phyloP scores from a whole-genome alignment of 1,284 basidiomycete species.

The Phaffia rhodozyma region DNA sequence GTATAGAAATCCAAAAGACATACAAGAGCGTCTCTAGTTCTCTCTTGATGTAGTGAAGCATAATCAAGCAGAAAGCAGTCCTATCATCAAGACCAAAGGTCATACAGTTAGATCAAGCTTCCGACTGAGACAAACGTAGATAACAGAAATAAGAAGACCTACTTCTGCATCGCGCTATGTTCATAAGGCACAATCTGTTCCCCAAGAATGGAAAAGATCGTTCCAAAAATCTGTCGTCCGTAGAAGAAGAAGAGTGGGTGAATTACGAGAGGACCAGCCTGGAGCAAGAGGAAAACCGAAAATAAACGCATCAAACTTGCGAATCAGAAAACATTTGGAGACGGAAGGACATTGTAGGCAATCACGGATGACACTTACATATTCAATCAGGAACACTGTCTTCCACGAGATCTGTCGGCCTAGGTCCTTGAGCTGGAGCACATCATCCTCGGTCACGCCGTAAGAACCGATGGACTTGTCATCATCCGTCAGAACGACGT shows the following conservation, averaged over 20 bases:
- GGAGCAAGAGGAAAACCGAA: not conserved
- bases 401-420: conserved; percentile 78
- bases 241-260: conserved; percentile 77
- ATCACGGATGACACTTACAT: conserved; percentile 57
- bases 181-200: conserved; percentile 25
- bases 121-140: not conserved
- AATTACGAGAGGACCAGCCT: conserved; percentile 82
- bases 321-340: conserved; percentile 11
- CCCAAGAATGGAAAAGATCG: conserved; percentile 37
- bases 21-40: conserved; percentile 87
- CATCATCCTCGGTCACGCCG: conserved; percentile 47
- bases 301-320: not conserved
- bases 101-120: not conserved
- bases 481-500: conserved; percentile 51
- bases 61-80: conserved; percentile 61
- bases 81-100: conserved; percentile 37
- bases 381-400: conserved; percentile 80
- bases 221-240: conserved; percentile 55
- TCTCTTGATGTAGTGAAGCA: conserved; percentile 83
- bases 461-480: conserved; percentile 49
- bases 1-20: conserved; percentile 23
- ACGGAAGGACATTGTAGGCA: too few relatives aligned
- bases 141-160: conserved; percentile 22
- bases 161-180: conserved; percentile 70
- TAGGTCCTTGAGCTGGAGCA: conserved; percentile 69